These are phyloP conservation scores for Penicillium manginii DNA, from an alignment of 495 filamentous ascomycete species.

Conservation along the genomic window DNA sequence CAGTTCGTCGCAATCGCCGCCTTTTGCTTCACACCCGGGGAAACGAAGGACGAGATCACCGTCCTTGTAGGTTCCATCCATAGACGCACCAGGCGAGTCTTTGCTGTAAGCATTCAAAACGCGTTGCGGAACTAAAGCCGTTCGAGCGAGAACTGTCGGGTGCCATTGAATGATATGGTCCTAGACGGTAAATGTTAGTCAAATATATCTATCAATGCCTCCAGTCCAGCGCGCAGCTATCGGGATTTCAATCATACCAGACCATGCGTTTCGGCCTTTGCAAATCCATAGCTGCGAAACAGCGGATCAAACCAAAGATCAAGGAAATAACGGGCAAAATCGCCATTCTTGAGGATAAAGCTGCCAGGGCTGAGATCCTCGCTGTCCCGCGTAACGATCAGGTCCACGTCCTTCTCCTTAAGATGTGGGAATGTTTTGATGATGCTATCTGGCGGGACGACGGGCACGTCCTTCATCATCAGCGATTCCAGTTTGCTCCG, in stretches of 20 bases:
- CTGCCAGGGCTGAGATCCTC: constrained; percentile 77
- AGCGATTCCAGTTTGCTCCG: constrained; percentile 67
- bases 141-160: constrained; percentile 89
- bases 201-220: too few species aligned
- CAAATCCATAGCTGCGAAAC: constrained; percentile 91
- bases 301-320: constrained; percentile 97
- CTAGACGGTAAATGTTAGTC: constrained; percentile 37
- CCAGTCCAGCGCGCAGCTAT: too few species aligned
- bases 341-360: constrained; percentile 79
- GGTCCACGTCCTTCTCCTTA: constrained; percentile 72
- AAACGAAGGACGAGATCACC: constrained; percentile 86
- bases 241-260: constrained; percentile 60
- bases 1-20: constrained; percentile 72
- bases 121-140: constrained; percentile 84
- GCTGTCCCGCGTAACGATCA: constrained; percentile 83
- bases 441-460: constrained; percentile 94
- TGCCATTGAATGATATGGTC: constrained; percentile 98
- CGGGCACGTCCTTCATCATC: constrained; percentile 82
- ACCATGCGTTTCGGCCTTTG: constrained; percentile 90
- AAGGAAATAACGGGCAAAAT: constrained; percentile 90
- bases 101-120: constrained; percentile 75
- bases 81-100: constrained; percentile 46
- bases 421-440: constrained; percentile 93
- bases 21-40: constrained; percentile 63
- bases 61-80: constrained; percentile 60